Percentiles rank a stretch among this genome's conserved stretches.
phyloP scores from a whole-genome alignment of 2,329 filamentous ascomycete species.

The Botrytis byssoidea region DNA sequence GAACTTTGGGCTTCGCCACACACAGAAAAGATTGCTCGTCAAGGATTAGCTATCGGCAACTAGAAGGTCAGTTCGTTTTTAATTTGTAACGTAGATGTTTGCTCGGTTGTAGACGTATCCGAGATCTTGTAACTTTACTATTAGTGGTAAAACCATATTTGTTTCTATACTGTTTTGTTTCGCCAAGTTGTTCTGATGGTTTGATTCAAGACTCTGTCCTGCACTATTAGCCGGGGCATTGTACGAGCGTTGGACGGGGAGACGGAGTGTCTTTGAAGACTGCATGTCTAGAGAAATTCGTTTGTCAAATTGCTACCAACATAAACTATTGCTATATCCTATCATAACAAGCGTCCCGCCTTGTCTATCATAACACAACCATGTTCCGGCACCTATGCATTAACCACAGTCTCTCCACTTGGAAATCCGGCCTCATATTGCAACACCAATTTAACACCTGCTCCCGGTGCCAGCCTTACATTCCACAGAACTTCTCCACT shows the following conservation, averaged over 20 bases:
- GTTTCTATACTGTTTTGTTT: background rate
- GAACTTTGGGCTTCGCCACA: background rate
- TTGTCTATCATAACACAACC: background rate
- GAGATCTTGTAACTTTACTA: background rate
- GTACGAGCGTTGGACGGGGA: no score
- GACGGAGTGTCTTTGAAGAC: no score
- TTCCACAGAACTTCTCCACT: conserved; percentile 59
- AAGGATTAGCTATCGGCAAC: background rate
- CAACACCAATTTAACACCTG: conserved; percentile 55
- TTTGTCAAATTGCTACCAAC: background rate
- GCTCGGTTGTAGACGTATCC: background rate
- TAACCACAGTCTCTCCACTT: conserved; percentile 45
- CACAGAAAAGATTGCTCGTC: background rate
- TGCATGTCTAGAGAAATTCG: background rate
- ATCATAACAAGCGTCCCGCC: background rate
- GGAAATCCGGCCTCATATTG: conserved; percentile 63
- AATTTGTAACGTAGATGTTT: background rate
- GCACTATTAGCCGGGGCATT: background rate
- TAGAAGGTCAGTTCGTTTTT: background rate
- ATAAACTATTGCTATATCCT: conserved; percentile 1
- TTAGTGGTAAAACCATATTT: background rate
- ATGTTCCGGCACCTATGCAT: conserved; percentile 14
- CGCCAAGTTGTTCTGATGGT: background rate
- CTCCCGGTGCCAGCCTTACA: conserved; percentile 56
- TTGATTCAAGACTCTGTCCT: background rate